Percentiles rank a stretch among this genome's conserved stretches.
phyloP scores from a whole-genome alignment of 306 rosid genomes.

The Vicia faba region DNA sequence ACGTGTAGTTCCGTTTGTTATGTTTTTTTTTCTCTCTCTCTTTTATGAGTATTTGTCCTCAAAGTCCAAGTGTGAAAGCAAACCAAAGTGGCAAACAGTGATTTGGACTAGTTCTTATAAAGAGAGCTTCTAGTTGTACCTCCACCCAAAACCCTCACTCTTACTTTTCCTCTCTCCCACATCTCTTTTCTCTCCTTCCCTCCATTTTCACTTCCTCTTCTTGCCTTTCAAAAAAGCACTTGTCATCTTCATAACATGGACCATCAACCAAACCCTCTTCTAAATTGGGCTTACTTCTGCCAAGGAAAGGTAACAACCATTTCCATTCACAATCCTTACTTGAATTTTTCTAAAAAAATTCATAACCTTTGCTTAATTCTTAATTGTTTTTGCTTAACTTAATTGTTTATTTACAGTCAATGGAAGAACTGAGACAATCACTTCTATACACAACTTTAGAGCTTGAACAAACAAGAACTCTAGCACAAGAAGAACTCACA shows the following conservation, averaged over 20 bases:
- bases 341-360: conserved; percentile 21
- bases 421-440: conserved; percentile 77
- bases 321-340: neutral
- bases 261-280: conserved; percentile 61
- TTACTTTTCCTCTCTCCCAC: neutral
- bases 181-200: neutral
- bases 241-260: conserved; percentile 54
- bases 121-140: conserved; percentile 32
- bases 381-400: neutral
- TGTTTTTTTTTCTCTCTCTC: too few species aligned
- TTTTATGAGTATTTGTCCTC: too few species aligned
- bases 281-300: conserved; percentile 61
- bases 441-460: conserved; percentile 71
- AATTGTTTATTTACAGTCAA: conserved; percentile 48
- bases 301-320: conserved; percentile 67
- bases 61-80: conserved; percentile 37
- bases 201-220: conserved; percentile 27
- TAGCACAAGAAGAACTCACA: conserved; percentile 77
- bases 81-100: conserved; percentile 43
- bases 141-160: conserved; percentile 49
- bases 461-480: conserved; percentile 72
- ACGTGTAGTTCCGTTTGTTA: too few species aligned
- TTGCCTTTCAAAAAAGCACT: conserved; percentile 17
- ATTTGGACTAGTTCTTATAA: conserved; percentile 44
- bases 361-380: conserved; percentile 4